Evolutionary conservation across 441 rosid species (phyloP), one percentile per base, ranked within the genome.

Genomic region (Raphanus hybrid): DNA sequence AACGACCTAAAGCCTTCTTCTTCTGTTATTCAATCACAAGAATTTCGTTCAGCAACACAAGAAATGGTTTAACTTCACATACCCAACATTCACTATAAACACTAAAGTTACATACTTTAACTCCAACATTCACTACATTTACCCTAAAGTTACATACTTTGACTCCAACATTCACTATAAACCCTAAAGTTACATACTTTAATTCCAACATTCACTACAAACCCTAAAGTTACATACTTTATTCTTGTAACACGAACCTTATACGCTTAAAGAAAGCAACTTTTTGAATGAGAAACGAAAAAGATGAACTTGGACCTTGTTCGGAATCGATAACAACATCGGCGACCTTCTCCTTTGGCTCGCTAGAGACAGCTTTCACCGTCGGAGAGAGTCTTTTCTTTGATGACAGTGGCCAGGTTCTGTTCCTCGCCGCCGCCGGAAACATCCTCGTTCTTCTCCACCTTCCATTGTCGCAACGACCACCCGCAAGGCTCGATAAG

Each of bases 281-380:
- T 29, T 57, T 55, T n/a, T 6, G 26, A 45, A 54, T 39, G 32
- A 37, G 37, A 26, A 32, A 62, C 41, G 14, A 3, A 63, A 52
- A 41, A 8, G 45, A 23, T 11, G 59, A 57, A 57, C 26, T 41
- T 50, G 32, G 50, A 86, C 89, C 89, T 81, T 84, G 82, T 74
- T 82, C 84, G 52, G 79, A 74, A 20, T 85, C 84, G 45, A 71
- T 60, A 61, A 75, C 54, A 8, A 71, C 69, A 64, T 86, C 88
- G 8, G 75, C 68, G 3, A 74, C 57, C 54, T 80, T 87, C 71
- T 81, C 82, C 73, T 76, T 87, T 0, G 83, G 86, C 68, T 87
- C 86, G 59, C 87, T 84, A 39, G 86, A 87, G 16, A 85, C 85
- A 35, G 82, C 86, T 78, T 83, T 85, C 34, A 85, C 85, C 10